phyloP scores from a whole-genome alignment of 179 eudicot genomes.

The Silene coronaria region DNA sequence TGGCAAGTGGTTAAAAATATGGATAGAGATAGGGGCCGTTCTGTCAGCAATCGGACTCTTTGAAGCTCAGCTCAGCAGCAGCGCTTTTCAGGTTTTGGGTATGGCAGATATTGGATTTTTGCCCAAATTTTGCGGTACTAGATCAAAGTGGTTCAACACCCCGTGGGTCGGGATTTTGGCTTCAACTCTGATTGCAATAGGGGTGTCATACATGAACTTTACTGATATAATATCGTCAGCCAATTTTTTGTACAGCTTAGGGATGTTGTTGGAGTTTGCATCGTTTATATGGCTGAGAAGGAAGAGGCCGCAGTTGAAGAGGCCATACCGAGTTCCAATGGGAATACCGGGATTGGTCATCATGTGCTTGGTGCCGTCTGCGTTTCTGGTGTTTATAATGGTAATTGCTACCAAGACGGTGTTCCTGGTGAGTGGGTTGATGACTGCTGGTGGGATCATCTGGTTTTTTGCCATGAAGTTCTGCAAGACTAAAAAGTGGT shows the following conservation, averaged over 20 bases:
- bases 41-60: conserved; percentile 57
- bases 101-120: conserved; percentile 60
- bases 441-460: conserved; percentile 55
- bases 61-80: conserved; percentile 59
- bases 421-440: conserved; percentile 56
- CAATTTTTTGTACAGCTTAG: conserved; percentile 58
- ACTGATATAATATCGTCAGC: conserved; percentile 50
- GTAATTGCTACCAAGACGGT: conserved; percentile 64
- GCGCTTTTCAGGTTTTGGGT: conserved; percentile 56
- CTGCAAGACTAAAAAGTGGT: conserved; percentile 55
- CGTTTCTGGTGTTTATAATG: conserved; percentile 62
- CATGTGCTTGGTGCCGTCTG: conserved; percentile 69
- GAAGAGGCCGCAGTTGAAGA: conserved; percentile 36
- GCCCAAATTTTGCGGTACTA: conserved; percentile 41
- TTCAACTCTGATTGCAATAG: conserved; percentile 41
- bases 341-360: conserved; percentile 39
- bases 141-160: conserved; percentile 63
- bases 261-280: conserved; percentile 62
- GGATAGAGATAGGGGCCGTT: conserved; percentile 66
- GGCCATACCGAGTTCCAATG: conserved; percentile 63
- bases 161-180: conserved; percentile 67
- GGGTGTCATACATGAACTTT: conserved; percentile 41
- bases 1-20: conserved; percentile 59
- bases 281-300: conserved; percentile 53
- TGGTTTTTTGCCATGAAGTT: conserved; percentile 63